Evolutionary conservation across 306 rosid species (phyloP).

Genomic region (Malus sieversii): DNA sequence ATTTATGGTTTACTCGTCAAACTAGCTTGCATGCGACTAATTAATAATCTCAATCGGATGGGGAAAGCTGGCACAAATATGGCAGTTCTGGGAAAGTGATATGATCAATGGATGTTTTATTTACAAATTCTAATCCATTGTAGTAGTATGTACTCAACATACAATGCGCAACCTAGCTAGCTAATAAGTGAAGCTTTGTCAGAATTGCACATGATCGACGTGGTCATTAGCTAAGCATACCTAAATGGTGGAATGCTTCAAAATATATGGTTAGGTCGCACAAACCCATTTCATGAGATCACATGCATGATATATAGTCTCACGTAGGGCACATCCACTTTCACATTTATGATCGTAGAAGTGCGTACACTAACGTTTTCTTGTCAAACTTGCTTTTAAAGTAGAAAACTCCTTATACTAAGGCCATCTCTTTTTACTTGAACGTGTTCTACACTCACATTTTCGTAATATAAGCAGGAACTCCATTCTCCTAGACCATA

Average conservation of each 20-base stretch:
- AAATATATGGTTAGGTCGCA: not conserved
- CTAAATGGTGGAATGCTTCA: not conserved
- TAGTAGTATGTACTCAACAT: no score
- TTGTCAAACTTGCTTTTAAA: not conserved
- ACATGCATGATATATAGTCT: not conserved
- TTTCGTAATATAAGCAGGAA: no score
- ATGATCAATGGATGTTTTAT: no score
- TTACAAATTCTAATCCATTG: not conserved
- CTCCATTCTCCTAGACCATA: no score
- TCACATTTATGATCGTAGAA: not conserved
- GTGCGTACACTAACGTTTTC: not conserved
- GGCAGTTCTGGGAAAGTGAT: no score
- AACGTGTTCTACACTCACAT: no score
- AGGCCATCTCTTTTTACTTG: no score
- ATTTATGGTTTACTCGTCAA: no score
- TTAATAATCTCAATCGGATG: no score
- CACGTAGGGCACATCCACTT: not conserved
- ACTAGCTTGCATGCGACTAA: no score
- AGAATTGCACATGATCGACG: not conserved
- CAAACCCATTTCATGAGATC: not conserved
- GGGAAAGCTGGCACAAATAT: no score
- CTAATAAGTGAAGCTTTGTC: not conserved
- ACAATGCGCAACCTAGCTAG: no score
- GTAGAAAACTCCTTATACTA: not conserved
- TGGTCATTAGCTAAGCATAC: not conserved